Evolutionary conservation across 1,284 basidiomycete genomes (phyloP).

Genomic region (Trametes sp.): DNA sequence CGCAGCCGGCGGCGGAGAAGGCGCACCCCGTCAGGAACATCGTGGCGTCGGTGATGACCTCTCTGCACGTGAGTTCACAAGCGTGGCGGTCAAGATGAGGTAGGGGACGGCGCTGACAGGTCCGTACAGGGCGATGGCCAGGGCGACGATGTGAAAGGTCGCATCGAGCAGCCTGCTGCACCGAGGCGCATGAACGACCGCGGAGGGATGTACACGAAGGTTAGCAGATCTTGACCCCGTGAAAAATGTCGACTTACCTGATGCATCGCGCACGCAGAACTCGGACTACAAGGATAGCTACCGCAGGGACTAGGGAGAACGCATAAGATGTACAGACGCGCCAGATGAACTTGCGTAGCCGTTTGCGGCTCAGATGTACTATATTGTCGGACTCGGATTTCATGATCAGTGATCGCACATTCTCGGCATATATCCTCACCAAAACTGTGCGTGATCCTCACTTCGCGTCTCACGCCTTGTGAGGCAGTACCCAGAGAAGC

Average conservation of each 20-base stretch:
- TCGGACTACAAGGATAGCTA: slow-evolving; percentile 30
- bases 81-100: too few species aligned
- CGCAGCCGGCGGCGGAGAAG: neutral
- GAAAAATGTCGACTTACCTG: neutral
- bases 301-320: slow-evolving; percentile 18
- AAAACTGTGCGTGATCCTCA: too few species aligned
- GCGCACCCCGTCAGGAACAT: slow-evolving; percentile 7
- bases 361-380: too few species aligned
- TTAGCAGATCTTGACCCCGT: neutral
- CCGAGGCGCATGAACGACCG: slow-evolving; percentile 24
- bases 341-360: neutral
- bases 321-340: neutral
- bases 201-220: slow-evolving; percentile 29
- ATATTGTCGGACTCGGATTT: too few species aligned
- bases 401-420: too few species aligned
- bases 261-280: slow-evolving; percentile 14
- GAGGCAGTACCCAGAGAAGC: too few species aligned
- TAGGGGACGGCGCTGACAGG: neutral
- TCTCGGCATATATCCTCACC: too few species aligned
- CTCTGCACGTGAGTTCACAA: slow-evolving; percentile 15
- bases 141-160: slow-evolving; percentile 3
- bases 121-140: slow-evolving; percentile 18
- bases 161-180: slow-evolving; percentile 22
- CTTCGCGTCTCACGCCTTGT: too few species aligned
- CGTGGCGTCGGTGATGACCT: slow-evolving; percentile 13